Conservation (phyloP, 2,329 filamentous ascomycete species). For the Penicillium digitatum region DNA sequence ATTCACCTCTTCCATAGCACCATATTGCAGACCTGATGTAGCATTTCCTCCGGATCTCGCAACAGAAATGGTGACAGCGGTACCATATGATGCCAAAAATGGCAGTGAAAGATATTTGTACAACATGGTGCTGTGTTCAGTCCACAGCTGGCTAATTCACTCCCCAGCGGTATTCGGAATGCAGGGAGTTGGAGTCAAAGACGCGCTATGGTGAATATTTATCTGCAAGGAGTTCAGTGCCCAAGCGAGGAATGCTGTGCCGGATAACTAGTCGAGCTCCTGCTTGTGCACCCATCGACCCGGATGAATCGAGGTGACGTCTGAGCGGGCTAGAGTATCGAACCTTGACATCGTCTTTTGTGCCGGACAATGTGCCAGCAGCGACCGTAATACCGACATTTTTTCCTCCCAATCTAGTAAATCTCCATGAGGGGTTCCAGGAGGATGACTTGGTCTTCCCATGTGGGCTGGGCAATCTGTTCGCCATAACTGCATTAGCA, state of each 20-base stretch:
- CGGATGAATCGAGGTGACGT: not conserved
- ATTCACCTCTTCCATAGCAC: slow-evolving; percentile 31
- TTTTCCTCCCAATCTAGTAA: slow-evolving; percentile 6
- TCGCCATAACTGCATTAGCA: not conserved
- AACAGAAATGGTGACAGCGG: slow-evolving; percentile 28
- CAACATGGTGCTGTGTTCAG: slow-evolving; percentile 15
- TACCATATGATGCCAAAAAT: slow-evolving; percentile 23
- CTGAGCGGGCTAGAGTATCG: not conserved
- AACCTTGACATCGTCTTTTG: not conserved
- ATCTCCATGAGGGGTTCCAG: not conserved
- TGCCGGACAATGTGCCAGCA: not conserved
- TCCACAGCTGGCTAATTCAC: not conserved
- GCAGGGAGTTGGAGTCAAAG: not conserved
- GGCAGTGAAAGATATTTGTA: slow-evolving; percentile 23
- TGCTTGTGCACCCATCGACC: not conserved
- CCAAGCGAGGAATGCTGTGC: not conserved
- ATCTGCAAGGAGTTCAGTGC: not conserved
- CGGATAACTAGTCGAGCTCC: slow-evolving; percentile 1
- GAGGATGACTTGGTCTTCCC: not conserved
- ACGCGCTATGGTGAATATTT: not conserved
- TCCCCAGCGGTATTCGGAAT: slow-evolving; percentile 11
- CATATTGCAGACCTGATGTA: slow-evolving; percentile 29
- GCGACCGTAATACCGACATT: not conserved
- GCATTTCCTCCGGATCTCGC: slow-evolving; percentile 30
- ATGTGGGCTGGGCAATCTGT: not conserved